Conservation (phyloP, 176 grass and related monocot species). For the Pharus latifolius region DNA sequence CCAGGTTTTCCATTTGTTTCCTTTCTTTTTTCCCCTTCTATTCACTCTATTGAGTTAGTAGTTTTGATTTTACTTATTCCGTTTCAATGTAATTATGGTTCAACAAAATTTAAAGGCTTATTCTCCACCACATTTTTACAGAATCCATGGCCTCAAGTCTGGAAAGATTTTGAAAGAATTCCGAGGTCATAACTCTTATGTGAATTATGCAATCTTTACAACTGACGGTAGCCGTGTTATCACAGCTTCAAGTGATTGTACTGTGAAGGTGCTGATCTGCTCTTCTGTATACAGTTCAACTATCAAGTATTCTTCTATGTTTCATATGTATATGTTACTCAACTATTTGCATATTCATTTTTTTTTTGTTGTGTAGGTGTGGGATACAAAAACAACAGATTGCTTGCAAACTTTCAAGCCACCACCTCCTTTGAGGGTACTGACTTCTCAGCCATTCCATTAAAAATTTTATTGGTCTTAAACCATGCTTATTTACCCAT, state of each 20-base stretch:
- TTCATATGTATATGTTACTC: conserved; percentile 1
- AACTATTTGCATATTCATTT: conserved; percentile 19
- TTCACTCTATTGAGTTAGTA: background rate
- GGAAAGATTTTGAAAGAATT: conserved; percentile 99
- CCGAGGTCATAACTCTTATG: conserved; percentile 78
- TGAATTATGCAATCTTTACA: conserved; percentile 93
- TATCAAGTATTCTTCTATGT: conserved; percentile 9
- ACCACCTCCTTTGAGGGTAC: conserved; percentile 87
- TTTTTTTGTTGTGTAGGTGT: conserved; percentile 53
- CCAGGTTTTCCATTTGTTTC: background rate
- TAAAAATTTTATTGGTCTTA: background rate
- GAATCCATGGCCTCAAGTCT: conserved; percentile 95
- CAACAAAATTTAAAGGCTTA: background rate
- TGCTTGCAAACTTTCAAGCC: conserved; percentile 96
- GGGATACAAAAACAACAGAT: conserved; percentile 97
- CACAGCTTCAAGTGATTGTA: conserved; percentile 94
- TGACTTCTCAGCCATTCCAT: background rate
- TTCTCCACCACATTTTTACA: conserved; percentile 8
- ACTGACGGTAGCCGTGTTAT: conserved; percentile 85
- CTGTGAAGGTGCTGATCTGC: conserved; percentile 69
- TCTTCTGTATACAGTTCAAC: background rate
- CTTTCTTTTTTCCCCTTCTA: background rate
- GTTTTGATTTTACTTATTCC: background rate
- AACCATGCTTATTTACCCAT: conserved; percentile 5
- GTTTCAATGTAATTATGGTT: conserved; percentile 1